Base-by-base conservation (phyloP, 805 yeast species). In the Ogataea ramenticola region DNA sequence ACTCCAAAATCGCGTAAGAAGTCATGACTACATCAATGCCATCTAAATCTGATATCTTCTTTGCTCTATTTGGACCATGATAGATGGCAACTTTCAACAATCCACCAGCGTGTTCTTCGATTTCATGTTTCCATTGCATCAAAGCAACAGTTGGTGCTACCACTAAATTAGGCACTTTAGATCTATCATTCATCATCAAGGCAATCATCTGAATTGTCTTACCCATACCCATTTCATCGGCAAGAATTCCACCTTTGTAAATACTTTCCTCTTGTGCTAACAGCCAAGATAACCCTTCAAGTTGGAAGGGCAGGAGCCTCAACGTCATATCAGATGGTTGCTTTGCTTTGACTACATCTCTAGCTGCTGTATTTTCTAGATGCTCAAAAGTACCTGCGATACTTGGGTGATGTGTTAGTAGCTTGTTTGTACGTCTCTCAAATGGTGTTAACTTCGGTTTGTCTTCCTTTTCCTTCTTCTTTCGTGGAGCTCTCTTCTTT, bases 161-260 rank as follows among this genome's bases (percentile, higher is more conserved):
- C 5, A 93, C 98, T 48, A 93, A 66, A 51, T 82, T 86, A 10
- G 97, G 97, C 11, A 77, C 67, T 51, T 79, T 81, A 0, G 67
- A 55, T 41, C 72, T 58, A 60, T 88, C 95, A 39, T 72, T 62
- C 79, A 90, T 78, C 57, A 93, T 77, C 38, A 93, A 65, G 0
- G 95, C 93, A 48, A 93, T 91, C 33, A 96, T 91, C 65, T 93
- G 99, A 41, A 93, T 90, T 0, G 99, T 93, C 56, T 93, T 93
- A 49, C 99, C 99, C 98, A 93, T 91, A 32, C 99, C 99, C 99
- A 93, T 93, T 64, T 93, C 99, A 68, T 93, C 99, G 5, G 99
- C 98, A 39, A 93, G 68, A 10, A 93, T 82, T 15, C 98, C 99
- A 22, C 99, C 99, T 15, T 75, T 71, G 62, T 84, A 91, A 36